phyloP scores from a whole-genome alignment of 768 basidiomycete genomes.

The Pisolithus marmoratus region DNA sequence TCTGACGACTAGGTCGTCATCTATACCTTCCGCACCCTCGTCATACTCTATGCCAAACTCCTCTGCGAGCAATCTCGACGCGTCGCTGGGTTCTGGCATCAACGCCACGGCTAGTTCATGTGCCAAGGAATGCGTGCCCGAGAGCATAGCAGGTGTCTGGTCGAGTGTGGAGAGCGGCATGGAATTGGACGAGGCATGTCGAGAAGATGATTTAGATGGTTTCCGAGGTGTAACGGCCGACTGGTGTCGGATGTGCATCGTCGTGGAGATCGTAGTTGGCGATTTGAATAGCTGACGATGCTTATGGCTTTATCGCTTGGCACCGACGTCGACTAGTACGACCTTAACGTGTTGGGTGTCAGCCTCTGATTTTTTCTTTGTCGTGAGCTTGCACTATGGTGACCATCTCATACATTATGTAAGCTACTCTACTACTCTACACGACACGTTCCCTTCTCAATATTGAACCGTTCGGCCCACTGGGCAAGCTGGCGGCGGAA shows the following conservation, averaged over 20 bases:
- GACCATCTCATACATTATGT: no score
- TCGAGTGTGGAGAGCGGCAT: slow-evolving; percentile 28
- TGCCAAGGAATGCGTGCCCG: slow-evolving; percentile 59
- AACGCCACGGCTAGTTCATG: slow-evolving; percentile 84
- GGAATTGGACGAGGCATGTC: slow-evolving; percentile 23
- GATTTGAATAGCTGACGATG: no score
- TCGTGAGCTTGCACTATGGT: no score
- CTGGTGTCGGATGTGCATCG: slow-evolving; percentile 23
- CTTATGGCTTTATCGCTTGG: no score
- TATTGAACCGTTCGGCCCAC: slow-evolving; percentile 30
- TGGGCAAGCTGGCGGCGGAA: slow-evolving; percentile 53
- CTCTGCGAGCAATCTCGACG: slow-evolving; percentile 72
- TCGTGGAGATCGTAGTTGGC: neutral
- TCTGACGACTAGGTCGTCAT: slow-evolving; percentile 36
- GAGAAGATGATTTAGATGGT: slow-evolving; percentile 11
- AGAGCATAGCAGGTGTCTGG: slow-evolving; percentile 24
- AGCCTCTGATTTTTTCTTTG: no score
- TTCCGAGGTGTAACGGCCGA: slow-evolving; percentile 23
- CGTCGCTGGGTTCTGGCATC: slow-evolving; percentile 68
- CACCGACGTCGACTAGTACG: no score
- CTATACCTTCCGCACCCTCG: slow-evolving; percentile 80
- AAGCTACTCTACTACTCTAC: no score
- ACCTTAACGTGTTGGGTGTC: no score
- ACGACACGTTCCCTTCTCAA: no score
- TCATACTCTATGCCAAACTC: slow-evolving; percentile 90